Conservation (phyloP, 2,329 filamentous ascomycete genomes). For the Pseudogymnoascus sp. region DNA sequence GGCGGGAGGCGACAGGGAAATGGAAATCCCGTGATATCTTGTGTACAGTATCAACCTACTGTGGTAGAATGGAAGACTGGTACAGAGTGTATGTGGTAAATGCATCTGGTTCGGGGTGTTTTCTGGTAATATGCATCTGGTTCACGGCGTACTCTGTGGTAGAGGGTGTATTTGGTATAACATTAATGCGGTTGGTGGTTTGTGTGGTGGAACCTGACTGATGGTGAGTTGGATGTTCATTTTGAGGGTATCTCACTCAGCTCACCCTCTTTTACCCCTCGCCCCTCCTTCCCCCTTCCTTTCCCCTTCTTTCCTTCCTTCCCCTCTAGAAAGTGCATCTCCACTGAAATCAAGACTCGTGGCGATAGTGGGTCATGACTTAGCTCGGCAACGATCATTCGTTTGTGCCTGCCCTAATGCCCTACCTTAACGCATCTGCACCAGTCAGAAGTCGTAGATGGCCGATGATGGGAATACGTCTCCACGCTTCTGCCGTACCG, state of each 20-base stretch:
- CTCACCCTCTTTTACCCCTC: neutral
- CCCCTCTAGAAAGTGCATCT: neutral
- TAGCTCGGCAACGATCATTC: neutral
- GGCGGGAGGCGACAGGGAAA: neutral
- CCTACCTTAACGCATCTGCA: neutral
- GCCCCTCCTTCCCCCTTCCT: neutral
- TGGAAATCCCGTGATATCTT: neutral
- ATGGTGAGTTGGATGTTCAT: neutral
- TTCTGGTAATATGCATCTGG: neutral
- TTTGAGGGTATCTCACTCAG: neutral
- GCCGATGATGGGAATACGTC: neutral
- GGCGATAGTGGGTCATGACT: neutral
- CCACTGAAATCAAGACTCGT: neutral
- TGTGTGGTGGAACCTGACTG: neutral
- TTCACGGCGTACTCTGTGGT: neutral
- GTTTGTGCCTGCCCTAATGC: conserved; percentile 6
- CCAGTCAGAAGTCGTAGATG: neutral
- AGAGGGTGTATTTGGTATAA: neutral
- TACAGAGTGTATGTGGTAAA: neutral
- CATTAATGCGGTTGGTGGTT: neutral
- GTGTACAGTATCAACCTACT: neutral
- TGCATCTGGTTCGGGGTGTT: neutral
- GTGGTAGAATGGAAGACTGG: neutral
- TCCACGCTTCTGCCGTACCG: neutral
- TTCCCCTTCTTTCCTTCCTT: neutral